Evolutionary conservation across 768 basidiomycete genomes (phyloP), one percentile per base, ranked within the genome.

Genomic region (Boletus subcaerulescens): DNA sequence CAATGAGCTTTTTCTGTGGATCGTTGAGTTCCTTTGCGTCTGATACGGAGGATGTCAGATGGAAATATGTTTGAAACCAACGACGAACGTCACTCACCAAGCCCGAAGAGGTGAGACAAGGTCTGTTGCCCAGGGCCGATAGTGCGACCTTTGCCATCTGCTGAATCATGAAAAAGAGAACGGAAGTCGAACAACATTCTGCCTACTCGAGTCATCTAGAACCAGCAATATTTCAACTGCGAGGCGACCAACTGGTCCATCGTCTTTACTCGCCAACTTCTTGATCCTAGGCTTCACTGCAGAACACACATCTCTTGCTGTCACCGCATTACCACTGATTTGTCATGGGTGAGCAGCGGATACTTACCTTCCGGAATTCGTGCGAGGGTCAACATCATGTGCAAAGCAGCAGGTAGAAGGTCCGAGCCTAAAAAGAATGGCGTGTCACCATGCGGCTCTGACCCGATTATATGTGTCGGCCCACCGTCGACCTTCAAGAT

Each of bases 211-310:
- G 0, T 58, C 55, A 2, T 51, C 53, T 1, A 66, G 43, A 3
- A 32, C 45, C 20, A 66, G 55, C 12, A 60, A 40, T 41, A 64
- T 51, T 22, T 66, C 61, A 5, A 61, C 57, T 20, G 65, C 59
- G 6, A 66, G 53, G 38, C 50, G 56, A 24, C 64, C 64, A 24
- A 66, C 35, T 5, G 48, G 29, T 14, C 47, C n/a, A 2, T 52
- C 43, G 2, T 48, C 5, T 15, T 39, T 61, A 32, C 17, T 29
- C 3, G 62, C 62, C 6, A 66, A 31, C 20, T 59, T 18, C 20
- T 55, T 51, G 15, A 66, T 41, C 29, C 57, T 57, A 14, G 55
- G 48, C 18, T 48, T 58, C n/a, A 61, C 61, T 7, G 0, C 1
- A 6, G 9, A 4, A 18, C 56, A 64, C 9, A 43, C 42, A 15